Evolutionary conservation across 495 filamentous ascomycete genomes (phyloP), one percentile per base, ranked within the genome.

Genomic region (Aspergillus saccharolyticus): DNA sequence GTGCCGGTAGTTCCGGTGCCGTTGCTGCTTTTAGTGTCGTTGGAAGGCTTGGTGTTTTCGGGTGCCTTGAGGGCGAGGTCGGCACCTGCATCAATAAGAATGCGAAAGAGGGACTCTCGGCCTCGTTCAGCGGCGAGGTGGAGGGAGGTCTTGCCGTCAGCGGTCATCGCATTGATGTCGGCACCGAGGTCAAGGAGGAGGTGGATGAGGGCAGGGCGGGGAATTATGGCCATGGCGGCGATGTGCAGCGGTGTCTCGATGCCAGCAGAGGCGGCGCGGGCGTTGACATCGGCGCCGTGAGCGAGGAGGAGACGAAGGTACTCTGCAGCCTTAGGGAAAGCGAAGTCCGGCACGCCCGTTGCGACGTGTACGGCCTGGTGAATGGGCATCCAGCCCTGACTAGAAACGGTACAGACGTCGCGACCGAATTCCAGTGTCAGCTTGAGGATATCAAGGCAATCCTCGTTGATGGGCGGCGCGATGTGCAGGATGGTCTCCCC

Each of bases 81-180:
- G 0, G 70, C 71, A 2, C 68, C 67, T 7, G 68, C 48, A 15
- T 70, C 65, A 0, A 73, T 42, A 0, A 76, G 28, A 7, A 65
- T 58, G 1, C 56, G 59, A 48, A 72, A 70, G 16, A 71, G 54
- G 1, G 59, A 14, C 4, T 72, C 58, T 21, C 65, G 62, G 2
- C 70, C 72, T 20, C 68, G 63, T 22, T 69, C 68, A 12, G 67
- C 71, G 6, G 74, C 72, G 0, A 75, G 50, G 47, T 79, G 76
- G 9, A 79, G 58, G 0, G 76, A 54, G 1, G 73, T 74, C 43
- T 66, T 71, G 0, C 72, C 72, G 2, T 72, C 66, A 0, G 33
- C 44, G 0, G 64, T 72, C 12, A 54, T 63, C 20, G 8, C 18
- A 18, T 28, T 50, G 14, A 50, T 30, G 15, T 66, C 8, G 1